phyloP scores from a whole-genome alignment of 352 stramenopile species.

The Pythium periplocum region DNA sequence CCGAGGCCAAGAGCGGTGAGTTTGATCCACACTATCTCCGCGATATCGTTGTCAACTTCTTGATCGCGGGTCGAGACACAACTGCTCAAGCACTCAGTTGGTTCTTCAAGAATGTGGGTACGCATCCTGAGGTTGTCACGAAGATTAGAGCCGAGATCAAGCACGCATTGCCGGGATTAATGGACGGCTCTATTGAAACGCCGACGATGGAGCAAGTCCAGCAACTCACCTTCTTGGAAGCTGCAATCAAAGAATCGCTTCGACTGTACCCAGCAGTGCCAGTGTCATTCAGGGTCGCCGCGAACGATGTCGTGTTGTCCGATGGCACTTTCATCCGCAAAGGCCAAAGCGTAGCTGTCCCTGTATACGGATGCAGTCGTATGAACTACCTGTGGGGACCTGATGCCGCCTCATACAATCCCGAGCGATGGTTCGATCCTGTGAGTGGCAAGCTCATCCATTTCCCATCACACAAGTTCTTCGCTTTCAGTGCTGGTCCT shows the following conservation, averaged over 20 bases:
- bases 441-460: conserved; percentile 20
- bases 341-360: conserved; percentile 27
- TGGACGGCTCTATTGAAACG: background rate
- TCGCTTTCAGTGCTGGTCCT: conserved; percentile 64
- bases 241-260: conserved; percentile 48
- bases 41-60: conserved; percentile 76
- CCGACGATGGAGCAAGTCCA: conserved; percentile 24
- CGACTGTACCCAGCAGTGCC: conserved; percentile 54
- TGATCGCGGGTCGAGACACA: conserved; percentile 74
- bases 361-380: conserved; percentile 48
- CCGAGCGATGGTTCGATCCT: conserved; percentile 59
- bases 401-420: conserved; percentile 55
- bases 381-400: conserved; percentile 58
- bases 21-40: conserved; percentile 39
- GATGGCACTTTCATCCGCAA: conserved; percentile 56
- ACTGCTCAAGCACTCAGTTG: conserved; percentile 67
- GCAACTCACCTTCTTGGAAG: conserved; percentile 38
- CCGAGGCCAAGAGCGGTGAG: background rate
- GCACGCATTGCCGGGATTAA: conserved; percentile 22
- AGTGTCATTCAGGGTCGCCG: conserved; percentile 23
- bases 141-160: conserved; percentile 43
- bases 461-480: conserved; percentile 61
- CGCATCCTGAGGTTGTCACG: conserved; percentile 41
- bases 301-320: conserved; percentile 40
- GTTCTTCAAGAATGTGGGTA: conserved; percentile 54